Percentiles rank a stretch among this genome's conserved stretches.
Evolutionary conservation across 352 stramenopile species (phyloP).

Genomic region (Discostella stelligera): DNA sequence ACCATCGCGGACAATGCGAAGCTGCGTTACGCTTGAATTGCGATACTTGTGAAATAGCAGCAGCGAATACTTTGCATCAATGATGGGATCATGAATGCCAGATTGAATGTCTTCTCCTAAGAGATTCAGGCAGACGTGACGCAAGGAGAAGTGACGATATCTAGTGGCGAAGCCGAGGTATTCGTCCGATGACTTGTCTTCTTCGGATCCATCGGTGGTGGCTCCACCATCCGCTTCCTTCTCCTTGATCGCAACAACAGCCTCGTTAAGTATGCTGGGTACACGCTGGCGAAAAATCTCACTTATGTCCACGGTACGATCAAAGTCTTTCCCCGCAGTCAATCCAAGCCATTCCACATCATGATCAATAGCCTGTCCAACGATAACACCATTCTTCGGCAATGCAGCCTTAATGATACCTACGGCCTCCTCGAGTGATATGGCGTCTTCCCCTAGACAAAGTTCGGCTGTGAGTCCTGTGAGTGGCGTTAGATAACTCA

Average conservation of each 20-base stretch:
- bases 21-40: conserved; percentile 41
- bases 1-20: conserved; percentile 49
- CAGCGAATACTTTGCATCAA: conserved; percentile 64
- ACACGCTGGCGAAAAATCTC: conserved; percentile 46
- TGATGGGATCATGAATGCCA: conserved; percentile 57
- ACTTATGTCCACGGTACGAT: conserved; percentile 45
- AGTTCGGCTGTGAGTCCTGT: conserved; percentile 68
- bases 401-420: conserved; percentile 83
- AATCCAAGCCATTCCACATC: conserved; percentile 89
- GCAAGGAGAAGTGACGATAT: conserved; percentile 59
- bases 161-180: conserved; percentile 42
- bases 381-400: conserved; percentile 86
- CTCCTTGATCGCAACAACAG: conserved; percentile 30
- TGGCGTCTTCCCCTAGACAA: conserved; percentile 56
- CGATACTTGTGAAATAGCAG: conserved; percentile 63
- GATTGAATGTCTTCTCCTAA: conserved; percentile 61
- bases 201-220: neutral
- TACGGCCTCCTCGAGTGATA: conserved; percentile 83
- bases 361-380: conserved; percentile 91
- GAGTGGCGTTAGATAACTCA: conserved; percentile 90
- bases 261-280: conserved; percentile 28
- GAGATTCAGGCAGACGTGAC: conserved; percentile 62
- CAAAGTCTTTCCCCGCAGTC: conserved; percentile 86
- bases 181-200: conserved; percentile 31
- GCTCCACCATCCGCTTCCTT: conserved; percentile 15